These are phyloP conservation scores for Neocatenulostroma microsporum DNA, from an alignment of 2,329 filamentous ascomycete species.

Conservation along the genomic window DNA sequence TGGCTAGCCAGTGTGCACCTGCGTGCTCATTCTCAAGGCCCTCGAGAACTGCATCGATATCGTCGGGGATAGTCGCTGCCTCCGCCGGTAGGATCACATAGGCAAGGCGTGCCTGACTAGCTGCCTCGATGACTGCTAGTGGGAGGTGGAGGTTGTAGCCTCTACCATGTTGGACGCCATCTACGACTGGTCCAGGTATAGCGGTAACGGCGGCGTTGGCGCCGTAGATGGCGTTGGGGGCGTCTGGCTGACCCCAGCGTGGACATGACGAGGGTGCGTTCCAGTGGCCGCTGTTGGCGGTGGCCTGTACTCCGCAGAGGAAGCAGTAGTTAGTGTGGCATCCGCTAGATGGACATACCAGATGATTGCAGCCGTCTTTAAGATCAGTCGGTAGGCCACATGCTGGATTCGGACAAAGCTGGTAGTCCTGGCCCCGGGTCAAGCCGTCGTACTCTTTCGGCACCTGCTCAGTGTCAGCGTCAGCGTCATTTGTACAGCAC, in stretches of 20 bases:
- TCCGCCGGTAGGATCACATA: no score
- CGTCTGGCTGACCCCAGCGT: conserved; percentile 4
- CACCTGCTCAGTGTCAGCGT: no score
- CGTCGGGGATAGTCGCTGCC: not conserved
- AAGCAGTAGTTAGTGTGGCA: conserved; percentile 17
- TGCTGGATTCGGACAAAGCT: conserved; percentile 11
- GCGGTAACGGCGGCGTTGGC: not conserved
- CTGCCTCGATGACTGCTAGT: no score
- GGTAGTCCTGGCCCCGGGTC: conserved; percentile 9
- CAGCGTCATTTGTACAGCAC: no score
- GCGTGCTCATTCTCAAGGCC: no score
- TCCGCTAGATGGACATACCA: conserved; percentile 4
- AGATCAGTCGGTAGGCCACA: conserved; percentile 7
- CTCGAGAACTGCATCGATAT: no score
- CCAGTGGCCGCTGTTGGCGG: conserved; percentile 7
- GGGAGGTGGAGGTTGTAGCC: no score
- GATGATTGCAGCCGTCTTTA: conserved; percentile 13
- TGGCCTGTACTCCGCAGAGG: conserved; percentile 9
- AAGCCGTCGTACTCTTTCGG: conserved; percentile 5
- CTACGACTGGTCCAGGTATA: no score
- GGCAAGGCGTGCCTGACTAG: no score
- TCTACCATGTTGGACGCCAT: not conserved
- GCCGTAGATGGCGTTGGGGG: not conserved
- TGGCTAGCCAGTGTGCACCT: no score
- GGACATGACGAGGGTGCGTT: conserved; percentile 9